Base-by-base conservation (phyloP, 805 yeast genomes). In the Schwanniomyces occidentalis region DNA sequence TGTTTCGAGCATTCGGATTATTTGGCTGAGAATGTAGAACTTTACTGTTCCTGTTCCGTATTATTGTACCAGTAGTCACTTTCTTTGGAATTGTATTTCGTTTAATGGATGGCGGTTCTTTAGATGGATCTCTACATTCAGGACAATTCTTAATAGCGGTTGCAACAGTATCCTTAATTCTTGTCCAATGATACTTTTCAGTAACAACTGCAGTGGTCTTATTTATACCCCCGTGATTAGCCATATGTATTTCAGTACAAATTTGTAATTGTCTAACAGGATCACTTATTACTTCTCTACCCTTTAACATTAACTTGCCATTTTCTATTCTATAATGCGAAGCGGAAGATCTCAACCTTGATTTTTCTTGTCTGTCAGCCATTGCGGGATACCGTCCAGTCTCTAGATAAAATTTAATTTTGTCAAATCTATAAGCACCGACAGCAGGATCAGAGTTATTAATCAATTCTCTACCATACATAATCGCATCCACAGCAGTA, bases 151-250 rank as follows among this genome's bases (percentile, higher is more conserved):
- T 71, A 34, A 90, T 80, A 1, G 87, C 91, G 19, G 79, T 77
- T 1, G 85, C 80, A 1, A 86, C 96, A 0, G 96, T 87, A 37
- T 79, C 88, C 59, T 93, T 90, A 44, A 91, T 85, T 33, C 95
- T 76, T 1, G 88, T 77, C 97, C 98, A 91, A 57, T 88, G 95
- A 48, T 85, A 91, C 46, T 76, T 75, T 42, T 85, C 93, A 1
- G 90, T 76, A 12, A 93, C 76, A 12, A 75, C 63, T 0, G 91
- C 65, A 0, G 96, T 89, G 2, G 95, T 82, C 51, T 82, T 86
- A 62, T 91, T 91, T 43, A 91, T 88, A 8, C 98, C 98, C 8
- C 82, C 82, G 54, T 91, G 99, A 28, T 73, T 76, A 14, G 72
- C 58, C 43, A 72, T 54, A 55, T 91, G 99, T 14, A 78, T 63